Percentiles rank a stretch among this genome's conserved stretches.
These are phyloP conservation scores for Neurospora sp. DNA, from an alignment of 495 filamentous ascomycete species.

Conservation along the genomic window DNA sequence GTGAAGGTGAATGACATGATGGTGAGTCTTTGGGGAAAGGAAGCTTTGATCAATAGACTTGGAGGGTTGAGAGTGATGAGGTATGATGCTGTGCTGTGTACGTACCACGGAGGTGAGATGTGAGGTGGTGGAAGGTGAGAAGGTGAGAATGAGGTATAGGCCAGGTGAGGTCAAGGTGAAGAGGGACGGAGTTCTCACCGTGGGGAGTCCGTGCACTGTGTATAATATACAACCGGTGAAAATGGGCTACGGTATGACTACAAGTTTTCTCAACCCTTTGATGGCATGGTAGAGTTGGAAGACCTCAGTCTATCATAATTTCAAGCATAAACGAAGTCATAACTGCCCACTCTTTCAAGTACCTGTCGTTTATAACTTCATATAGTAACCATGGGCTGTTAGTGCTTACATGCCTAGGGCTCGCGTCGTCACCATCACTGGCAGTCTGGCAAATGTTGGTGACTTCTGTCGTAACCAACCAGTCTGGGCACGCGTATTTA, in stretches of 20 bases:
- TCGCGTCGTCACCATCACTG: not conserved
- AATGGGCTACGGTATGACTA: not conserved
- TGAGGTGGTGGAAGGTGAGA: not conserved
- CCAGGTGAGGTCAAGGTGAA: not conserved
- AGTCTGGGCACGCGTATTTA: not conserved
- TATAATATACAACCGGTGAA: not conserved
- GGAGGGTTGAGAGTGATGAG: not conserved
- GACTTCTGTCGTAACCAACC: not conserved
- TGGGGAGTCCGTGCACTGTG: not conserved
- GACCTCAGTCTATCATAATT: too few relatives aligned
- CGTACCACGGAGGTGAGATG: not conserved
- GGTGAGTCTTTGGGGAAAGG: not conserved
- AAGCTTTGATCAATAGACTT: not conserved
- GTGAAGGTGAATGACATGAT: not conserved
- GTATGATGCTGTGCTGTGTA: not conserved
- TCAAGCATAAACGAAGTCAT: too few relatives aligned
- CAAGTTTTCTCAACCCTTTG: not conserved
- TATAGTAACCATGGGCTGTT: not conserved
- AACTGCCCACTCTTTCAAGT: too few relatives aligned
- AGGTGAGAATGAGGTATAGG: not conserved
- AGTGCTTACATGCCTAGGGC: not conserved
- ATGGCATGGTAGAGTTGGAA: too few relatives aligned
- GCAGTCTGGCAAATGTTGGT: not conserved
- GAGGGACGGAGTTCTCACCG: not conserved
- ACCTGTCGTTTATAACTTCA: not conserved